Conservation (phyloP, 1,284 basidiomycete genomes). For the Apiotrichum gamsii region DNA sequence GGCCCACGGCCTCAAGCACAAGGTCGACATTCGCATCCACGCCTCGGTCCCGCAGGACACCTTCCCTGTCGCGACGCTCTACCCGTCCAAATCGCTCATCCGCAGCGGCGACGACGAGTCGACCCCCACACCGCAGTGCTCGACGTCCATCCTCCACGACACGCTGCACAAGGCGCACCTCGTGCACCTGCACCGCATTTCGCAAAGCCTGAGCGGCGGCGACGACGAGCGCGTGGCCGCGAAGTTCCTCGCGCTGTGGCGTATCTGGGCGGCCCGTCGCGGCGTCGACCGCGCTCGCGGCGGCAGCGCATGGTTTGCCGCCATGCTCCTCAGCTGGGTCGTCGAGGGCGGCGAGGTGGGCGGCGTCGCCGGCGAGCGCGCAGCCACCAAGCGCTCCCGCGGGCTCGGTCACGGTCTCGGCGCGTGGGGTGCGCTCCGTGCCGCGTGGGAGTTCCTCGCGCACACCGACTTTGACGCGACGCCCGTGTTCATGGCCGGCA, state of each 20-base stretch:
- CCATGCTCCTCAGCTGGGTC: slow-evolving; percentile 62
- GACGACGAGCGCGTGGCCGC: slow-evolving; percentile 52
- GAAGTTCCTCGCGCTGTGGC: slow-evolving; percentile 71
- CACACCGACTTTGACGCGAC: slow-evolving; percentile 63
- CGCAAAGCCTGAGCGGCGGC: slow-evolving; percentile 58
- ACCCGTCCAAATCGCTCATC: slow-evolving; percentile 68
- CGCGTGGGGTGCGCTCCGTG: slow-evolving; percentile 41
- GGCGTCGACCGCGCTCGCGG: slow-evolving; percentile 59
- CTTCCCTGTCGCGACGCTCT: slow-evolving; percentile 62
- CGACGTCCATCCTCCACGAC: slow-evolving; percentile 64
- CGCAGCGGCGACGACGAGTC: slow-evolving; percentile 40
- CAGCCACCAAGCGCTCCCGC: slow-evolving; percentile 37
- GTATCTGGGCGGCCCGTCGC: slow-evolving; percentile 85
- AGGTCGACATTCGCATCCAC: slow-evolving; percentile 66
- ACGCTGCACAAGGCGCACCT: slow-evolving; percentile 62
- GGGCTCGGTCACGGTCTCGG: slow-evolving; percentile 52
- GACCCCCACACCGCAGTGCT: slow-evolving; percentile 68
- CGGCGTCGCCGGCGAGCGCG: slow-evolving; percentile 26
- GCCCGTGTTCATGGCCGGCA: slow-evolving; percentile 57
- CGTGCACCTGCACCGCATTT: slow-evolving; percentile 61
- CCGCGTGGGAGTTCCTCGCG: slow-evolving; percentile 50
- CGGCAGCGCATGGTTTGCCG: slow-evolving; percentile 65
- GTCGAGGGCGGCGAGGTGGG: slow-evolving; percentile 61
- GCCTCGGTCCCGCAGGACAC: slow-evolving; percentile 58
- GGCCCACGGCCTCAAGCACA: slow-evolving; percentile 59